Evolutionary conservation across 495 filamentous ascomycete species (phyloP).

Genomic region (Aspergillus baeticus): DNA sequence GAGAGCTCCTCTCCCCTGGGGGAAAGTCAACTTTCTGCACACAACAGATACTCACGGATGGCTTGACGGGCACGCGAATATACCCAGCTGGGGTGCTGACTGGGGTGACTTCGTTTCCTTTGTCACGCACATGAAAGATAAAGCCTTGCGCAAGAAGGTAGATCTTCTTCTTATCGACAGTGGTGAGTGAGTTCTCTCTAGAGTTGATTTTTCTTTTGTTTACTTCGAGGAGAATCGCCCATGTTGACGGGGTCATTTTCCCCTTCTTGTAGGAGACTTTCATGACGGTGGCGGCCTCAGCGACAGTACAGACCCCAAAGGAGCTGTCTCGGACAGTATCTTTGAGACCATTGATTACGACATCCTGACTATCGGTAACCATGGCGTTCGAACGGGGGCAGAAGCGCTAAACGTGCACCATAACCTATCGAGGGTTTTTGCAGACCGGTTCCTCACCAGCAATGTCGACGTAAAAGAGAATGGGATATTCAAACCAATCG

Average conservation of each 20-base stretch:
- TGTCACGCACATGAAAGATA: constrained; percentile 34
- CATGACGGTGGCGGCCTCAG: constrained; percentile 43
- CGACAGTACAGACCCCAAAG: constrained; percentile 38
- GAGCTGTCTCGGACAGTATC: constrained; percentile 34
- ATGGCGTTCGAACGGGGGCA: constrained; percentile 37
- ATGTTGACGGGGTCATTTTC: neutral
- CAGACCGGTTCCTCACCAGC: constrained; percentile 41
- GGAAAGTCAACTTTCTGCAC: constrained; percentile 46
- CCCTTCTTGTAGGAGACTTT: constrained; percentile 27
- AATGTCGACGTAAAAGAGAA: constrained; percentile 37
- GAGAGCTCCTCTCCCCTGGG: constrained; percentile 40
- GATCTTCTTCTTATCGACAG: constrained; percentile 40
- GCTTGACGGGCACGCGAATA: constrained; percentile 46
- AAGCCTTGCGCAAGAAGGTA: constrained; percentile 29
- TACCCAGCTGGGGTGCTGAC: constrained; percentile 42
- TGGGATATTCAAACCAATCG: constrained; percentile 31
- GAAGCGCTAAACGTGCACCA: constrained; percentile 23
- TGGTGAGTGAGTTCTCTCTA: constrained; percentile 27
- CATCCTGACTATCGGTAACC: constrained; percentile 41
- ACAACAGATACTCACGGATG: constrained; percentile 49
- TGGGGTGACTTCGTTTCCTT: constrained; percentile 44
- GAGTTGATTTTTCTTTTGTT: neutral
- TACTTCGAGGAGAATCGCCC: neutral
- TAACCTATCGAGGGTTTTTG: constrained; percentile 35
- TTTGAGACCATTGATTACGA: constrained; percentile 45